Conservation (phyloP, 257 asterid genomes). For the Gentiana dahurica region DNA sequence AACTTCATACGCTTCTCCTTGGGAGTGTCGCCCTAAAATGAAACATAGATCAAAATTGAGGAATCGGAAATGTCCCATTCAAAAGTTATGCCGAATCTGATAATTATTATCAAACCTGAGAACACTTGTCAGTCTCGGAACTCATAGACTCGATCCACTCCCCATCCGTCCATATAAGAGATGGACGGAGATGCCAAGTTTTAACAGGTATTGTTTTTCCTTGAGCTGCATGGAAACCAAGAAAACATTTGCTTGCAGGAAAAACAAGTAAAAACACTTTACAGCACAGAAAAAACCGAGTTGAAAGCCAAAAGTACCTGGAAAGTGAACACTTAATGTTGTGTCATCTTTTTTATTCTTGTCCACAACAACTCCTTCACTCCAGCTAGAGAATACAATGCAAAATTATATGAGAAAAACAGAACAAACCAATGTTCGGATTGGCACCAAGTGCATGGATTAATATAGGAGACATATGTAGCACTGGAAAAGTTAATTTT, state of each 20-base stretch:
- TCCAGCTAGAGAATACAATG: slow-evolving; percentile 53
- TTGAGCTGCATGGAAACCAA: slow-evolving; percentile 36
- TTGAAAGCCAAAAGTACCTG: slow-evolving; percentile 43
- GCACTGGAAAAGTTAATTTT: too few species aligned
- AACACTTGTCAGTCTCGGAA: slow-evolving; percentile 32
- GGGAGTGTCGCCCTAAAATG: slow-evolving; percentile 76
- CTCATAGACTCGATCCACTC: slow-evolving; percentile 76
- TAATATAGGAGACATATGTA: too few species aligned
- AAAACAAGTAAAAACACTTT: not conserved
- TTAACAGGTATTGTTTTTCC: slow-evolving; percentile 51
- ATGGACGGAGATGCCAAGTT: slow-evolving; percentile 81
- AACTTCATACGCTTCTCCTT: slow-evolving; percentile 61
- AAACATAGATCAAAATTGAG: slow-evolving; percentile 5
- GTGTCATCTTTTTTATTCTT: slow-evolving; percentile 60
- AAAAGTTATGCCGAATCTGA: not conserved
- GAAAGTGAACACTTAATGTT: slow-evolving; percentile 48
- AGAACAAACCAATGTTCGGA: too few species aligned
- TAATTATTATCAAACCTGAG: slow-evolving; percentile 34
- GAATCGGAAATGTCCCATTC: not conserved
- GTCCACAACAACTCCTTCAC: slow-evolving; percentile 78
- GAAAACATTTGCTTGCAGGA: slow-evolving; percentile 2
- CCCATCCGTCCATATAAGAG: slow-evolving; percentile 67
- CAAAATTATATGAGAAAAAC: slow-evolving; percentile 1
- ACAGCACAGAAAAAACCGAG: not conserved
- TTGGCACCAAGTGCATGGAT: too few species aligned